phyloP scores from a whole-genome alignment of 768 basidiomycete species.

The Rossbeevera mucosa region DNA sequence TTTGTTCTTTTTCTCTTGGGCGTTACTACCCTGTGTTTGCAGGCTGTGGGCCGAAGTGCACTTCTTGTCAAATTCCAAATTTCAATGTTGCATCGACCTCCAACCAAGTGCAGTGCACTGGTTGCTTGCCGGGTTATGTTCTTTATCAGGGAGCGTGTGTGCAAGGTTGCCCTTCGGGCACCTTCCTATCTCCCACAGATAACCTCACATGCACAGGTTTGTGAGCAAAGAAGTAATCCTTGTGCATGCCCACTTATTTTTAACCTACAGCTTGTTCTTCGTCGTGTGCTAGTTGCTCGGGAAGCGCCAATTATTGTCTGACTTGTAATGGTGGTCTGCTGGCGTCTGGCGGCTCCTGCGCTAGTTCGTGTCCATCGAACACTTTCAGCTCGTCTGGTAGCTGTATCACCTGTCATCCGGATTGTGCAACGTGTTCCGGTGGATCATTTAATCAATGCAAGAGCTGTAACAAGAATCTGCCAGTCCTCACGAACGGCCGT shows the following conservation, averaged over 20 bases:
- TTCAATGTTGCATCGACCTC: slow-evolving; percentile 67
- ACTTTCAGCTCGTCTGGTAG: slow-evolving; percentile 61
- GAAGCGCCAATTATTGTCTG: slow-evolving; percentile 65
- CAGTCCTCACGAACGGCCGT: slow-evolving; percentile 70
- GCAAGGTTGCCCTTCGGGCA: slow-evolving; percentile 64
- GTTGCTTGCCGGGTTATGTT: slow-evolving; percentile 72
- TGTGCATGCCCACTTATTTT: slow-evolving; percentile 7
- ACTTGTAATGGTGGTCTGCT: slow-evolving; percentile 65
- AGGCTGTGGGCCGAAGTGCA: slow-evolving; percentile 85
- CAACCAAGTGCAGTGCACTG: slow-evolving; percentile 65
- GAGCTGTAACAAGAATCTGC: slow-evolving; percentile 60
- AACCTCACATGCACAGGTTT: slow-evolving; percentile 70
- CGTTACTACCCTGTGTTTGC: background rate
- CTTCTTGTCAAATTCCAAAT: slow-evolving; percentile 66
- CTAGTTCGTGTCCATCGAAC: slow-evolving; percentile 67
- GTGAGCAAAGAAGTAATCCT: slow-evolving; percentile 22
- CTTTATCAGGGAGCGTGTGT: slow-evolving; percentile 70
- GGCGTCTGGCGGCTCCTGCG: slow-evolving; percentile 70
- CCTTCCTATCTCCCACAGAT: slow-evolving; percentile 66
- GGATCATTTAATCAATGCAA: slow-evolving; percentile 74
- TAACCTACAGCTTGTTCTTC: slow-evolving; percentile 56
- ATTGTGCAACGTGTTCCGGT: slow-evolving; percentile 83
- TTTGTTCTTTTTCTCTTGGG: background rate
- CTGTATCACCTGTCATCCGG: slow-evolving; percentile 78
- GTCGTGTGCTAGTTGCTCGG: slow-evolving; percentile 67